Conservation (phyloP, 768 basidiomycete genomes). For the Termitomyces sp. region DNA sequence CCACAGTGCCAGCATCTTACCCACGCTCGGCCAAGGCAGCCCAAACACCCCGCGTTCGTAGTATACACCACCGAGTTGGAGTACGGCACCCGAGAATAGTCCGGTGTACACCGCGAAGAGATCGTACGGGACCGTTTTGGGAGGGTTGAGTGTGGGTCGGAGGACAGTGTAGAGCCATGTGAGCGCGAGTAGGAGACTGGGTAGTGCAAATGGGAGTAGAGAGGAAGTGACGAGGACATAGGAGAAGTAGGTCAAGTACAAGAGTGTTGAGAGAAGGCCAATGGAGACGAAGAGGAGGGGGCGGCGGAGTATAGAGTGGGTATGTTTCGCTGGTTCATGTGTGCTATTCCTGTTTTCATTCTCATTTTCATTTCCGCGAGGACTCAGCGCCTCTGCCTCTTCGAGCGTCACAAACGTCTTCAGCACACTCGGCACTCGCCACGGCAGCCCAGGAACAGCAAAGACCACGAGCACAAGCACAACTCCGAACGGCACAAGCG, state of each 20-base stretch:
- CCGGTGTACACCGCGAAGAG: constrained; percentile 52
- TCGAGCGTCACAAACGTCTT: constrained; percentile 39
- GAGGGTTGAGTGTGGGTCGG: constrained; percentile 45
- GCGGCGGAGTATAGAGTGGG: constrained; percentile 51
- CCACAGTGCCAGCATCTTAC: constrained; percentile 22
- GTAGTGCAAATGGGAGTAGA: constrained; percentile 22
- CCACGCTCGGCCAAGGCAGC: constrained; percentile 32
- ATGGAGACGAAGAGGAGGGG: constrained; percentile 50
- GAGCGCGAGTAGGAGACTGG: constrained; percentile 40
- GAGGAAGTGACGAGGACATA: constrained; percentile 40
- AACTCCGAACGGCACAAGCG: constrained; percentile 32
- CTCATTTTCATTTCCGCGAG: background rate
- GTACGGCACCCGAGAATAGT: constrained; percentile 36
- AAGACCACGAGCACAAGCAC: constrained; percentile 22
- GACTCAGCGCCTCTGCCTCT: constrained; percentile 43
- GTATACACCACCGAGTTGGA: constrained; percentile 48
- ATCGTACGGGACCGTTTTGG: constrained; percentile 58
- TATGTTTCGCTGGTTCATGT: constrained; percentile 3
- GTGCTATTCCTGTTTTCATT: constrained; percentile 10
- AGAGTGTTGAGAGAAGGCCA: constrained; percentile 49
- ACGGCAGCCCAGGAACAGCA: constrained; percentile 18
- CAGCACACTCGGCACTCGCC: background rate
- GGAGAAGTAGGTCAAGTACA: constrained; percentile 56
- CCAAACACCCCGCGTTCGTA: constrained; percentile 45
- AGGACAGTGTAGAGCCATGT: constrained; percentile 66